These are phyloP conservation scores for Penicillium sp. DNA, from an alignment of 2,329 filamentous ascomycete genomes.

Conservation along the genomic window DNA sequence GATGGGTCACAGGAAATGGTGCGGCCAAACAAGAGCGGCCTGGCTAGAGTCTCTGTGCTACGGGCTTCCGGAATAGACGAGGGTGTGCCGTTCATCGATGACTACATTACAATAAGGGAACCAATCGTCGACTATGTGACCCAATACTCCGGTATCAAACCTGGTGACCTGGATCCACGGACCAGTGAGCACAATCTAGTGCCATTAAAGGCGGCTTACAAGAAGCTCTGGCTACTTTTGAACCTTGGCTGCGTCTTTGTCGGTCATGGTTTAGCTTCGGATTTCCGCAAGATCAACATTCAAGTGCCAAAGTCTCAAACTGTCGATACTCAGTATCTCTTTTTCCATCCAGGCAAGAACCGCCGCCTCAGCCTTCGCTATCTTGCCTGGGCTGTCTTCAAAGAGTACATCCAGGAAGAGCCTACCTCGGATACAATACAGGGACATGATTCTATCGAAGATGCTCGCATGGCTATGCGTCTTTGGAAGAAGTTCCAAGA, in stretches of 20 bases:
- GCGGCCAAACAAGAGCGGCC: conserved; percentile 83
- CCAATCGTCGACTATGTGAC: conserved; percentile 95
- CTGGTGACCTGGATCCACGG: conserved; percentile 79
- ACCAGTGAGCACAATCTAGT: conserved; percentile 82
- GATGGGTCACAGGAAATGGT: conserved; percentile 92
- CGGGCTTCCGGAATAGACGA: conserved; percentile 77
- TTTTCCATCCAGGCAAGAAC: conserved; percentile 78
- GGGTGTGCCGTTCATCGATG: conserved; percentile 89
- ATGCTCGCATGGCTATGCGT: conserved; percentile 86
- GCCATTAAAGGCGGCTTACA: conserved; percentile 88
- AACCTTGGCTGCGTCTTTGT: conserved; percentile 94
- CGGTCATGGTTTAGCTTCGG: conserved; percentile 89
- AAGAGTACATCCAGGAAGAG: conserved; percentile 90
- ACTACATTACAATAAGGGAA: conserved; percentile 92
- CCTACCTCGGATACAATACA: conserved; percentile 52
- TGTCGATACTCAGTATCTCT: conserved; percentile 91
- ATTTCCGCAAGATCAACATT: conserved; percentile 98
- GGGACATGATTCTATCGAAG: conserved; percentile 89
- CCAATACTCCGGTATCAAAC: conserved; percentile 86
- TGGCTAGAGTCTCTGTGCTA: conserved; percentile 91
- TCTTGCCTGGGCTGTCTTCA: conserved; percentile 85
- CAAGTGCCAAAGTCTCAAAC: conserved; percentile 88
- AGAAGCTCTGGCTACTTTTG: conserved; percentile 95
- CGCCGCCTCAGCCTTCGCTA: conserved; percentile 92
- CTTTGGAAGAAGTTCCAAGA: conserved; percentile 90